phyloP scores from a whole-genome alignment of 208 protist genomes.

The Crithidia bombi region DNA sequence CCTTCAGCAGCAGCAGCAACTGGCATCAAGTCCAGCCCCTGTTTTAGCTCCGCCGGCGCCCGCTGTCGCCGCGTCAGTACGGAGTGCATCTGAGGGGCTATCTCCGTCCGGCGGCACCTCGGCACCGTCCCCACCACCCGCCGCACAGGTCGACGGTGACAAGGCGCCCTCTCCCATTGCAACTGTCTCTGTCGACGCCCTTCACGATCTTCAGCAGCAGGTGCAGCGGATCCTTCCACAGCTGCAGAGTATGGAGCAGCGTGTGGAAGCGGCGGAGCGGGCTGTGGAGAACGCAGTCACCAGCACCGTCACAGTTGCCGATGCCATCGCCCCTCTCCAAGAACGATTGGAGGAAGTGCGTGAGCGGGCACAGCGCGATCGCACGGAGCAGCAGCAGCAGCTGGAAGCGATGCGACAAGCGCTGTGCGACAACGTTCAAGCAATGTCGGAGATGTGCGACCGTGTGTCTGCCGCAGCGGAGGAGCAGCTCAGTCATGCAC shows the following conservation, averaged over 20 bases:
- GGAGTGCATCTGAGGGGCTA: neutral
- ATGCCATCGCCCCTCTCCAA: conserved; percentile 6
- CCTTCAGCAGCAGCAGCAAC: conserved; percentile 16
- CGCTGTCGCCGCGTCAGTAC: neutral
- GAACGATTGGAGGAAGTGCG: conserved; percentile 15
- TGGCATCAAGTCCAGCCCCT: neutral
- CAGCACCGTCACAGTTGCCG: neutral
- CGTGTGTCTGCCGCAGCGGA: neutral
- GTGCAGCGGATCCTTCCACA: conserved; percentile 15
- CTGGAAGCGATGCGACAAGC: conserved; percentile 6
- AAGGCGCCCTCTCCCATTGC: neutral
- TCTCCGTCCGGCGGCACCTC: neutral
- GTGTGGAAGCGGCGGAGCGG: neutral
- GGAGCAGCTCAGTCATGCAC: neutral
- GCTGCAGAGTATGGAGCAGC: conserved; percentile 17
- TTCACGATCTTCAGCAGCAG: conserved; percentile 1
- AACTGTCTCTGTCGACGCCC: too few species aligned
- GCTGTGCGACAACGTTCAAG: conserved; percentile 1
- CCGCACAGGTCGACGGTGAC: too few species aligned
- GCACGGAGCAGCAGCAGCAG: conserved; percentile 16
- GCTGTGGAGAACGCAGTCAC: neutral
- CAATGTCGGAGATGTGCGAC: neutral
- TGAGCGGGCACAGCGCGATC: neutral
- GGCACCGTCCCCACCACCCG: neutral
- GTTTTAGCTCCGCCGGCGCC: neutral